Conservation (phyloP, 495 filamentous ascomycete species). For the Trypethelium eluteriae region DNA sequence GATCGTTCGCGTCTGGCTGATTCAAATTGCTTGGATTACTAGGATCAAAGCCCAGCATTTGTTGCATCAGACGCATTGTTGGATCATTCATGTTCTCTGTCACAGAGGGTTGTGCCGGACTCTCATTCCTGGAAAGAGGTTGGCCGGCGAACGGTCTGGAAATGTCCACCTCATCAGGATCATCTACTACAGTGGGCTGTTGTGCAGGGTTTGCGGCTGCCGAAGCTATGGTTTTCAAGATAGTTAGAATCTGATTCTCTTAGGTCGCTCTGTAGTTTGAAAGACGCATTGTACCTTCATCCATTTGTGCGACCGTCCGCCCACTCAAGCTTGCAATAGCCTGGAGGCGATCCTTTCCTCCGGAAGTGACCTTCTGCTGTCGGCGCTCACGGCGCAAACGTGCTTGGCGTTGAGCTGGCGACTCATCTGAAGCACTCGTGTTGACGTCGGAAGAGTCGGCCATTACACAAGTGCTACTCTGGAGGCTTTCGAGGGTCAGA, state of each 20-base stretch:
- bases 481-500: neutral
- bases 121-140: neutral
- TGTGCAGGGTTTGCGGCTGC: slow-evolving; percentile 10
- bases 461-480: slow-evolving; percentile 14
- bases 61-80: slow-evolving; percentile 1
- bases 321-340: slow-evolving; percentile 76
- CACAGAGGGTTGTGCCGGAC: slow-evolving; percentile 14
- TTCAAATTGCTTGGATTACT: neutral
- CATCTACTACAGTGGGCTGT: slow-evolving; percentile 33
- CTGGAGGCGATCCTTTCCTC: slow-evolving; percentile 68
- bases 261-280: neutral
- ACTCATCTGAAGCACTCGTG: slow-evolving; percentile 39
- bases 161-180: slow-evolving; percentile 71
- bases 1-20: slow-evolving; percentile 44
- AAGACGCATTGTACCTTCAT: slow-evolving; percentile 9
- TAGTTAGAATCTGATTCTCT: too few species aligned
- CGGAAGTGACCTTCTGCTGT: slow-evolving; percentile 81
- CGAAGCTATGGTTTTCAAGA: neutral
- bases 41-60: neutral
- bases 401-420: slow-evolving; percentile 59
- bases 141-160: neutral
- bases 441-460: slow-evolving; percentile 17
- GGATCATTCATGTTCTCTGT: slow-evolving; percentile 17
- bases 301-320: slow-evolving; percentile 32
- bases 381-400: slow-evolving; percentile 81